Base-by-base conservation (phyloP, 2,329 filamentous ascomycete genomes). In the Trichoderma sp. region DNA sequence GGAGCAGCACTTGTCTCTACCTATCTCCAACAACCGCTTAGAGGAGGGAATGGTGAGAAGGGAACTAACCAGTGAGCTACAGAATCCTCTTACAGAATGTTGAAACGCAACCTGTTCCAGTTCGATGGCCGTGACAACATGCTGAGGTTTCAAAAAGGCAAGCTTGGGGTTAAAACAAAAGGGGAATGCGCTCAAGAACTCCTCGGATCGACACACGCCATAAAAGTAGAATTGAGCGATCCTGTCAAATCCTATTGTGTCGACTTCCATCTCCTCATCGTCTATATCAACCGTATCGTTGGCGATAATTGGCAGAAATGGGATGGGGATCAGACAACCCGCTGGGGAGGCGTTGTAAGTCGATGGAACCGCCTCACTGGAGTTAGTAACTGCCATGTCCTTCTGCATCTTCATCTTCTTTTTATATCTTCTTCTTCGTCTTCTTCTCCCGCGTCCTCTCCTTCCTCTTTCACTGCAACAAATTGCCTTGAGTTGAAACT, bases 141-240 rank as follows among this genome's bases (percentile, higher is more conserved):
- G 90, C 30, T 87, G 87, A 62, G 88, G 81, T 53, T 89, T 93
- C 65, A 98, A 86, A 32, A 92, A 88, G 67, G 93, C 89, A n/a
- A 92, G 78, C 78, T 80, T 80, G 7, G 30, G 93, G 90, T 77
- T 93, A 88, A 77, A 88, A 65, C 88, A 85, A 76, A 91, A 90
- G 11, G 84, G 85, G 62, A 86, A 78, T 47, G 85, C 76, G 73
- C 86, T 83, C 72, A 86, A 81, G 39, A 84, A 79, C 6, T 62
- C 56, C 4, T 18, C n/a, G 1, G 67, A 61, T 6, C 14, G 57
- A 21, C 67, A 70, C 1, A 24, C 39, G 8, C 21, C 21, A 24
- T 34, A 70, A 18, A 70, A 70, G 28, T 30, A 57, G 30, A 34
- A 62, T 28, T 70, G 67, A 51, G 36, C 26, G 21, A 70, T 47